Conservation (phyloP, 176 grass and related monocot species). For the Zoysia pacifica region DNA sequence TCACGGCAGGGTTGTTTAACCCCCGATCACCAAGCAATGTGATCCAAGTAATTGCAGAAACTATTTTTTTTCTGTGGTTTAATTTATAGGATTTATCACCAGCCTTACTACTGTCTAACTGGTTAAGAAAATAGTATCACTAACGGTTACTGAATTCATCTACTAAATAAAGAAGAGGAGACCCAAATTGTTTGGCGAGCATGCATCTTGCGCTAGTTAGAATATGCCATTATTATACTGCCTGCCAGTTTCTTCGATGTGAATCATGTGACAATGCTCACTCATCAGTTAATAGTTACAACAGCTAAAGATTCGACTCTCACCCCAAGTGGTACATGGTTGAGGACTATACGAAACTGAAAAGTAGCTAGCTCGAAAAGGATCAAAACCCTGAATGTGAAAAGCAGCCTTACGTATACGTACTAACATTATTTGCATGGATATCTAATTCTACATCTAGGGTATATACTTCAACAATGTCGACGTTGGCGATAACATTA, state of each 20-base stretch:
- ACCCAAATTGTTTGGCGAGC: slow-evolving; percentile 9
- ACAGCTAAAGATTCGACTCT: background rate
- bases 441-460: background rate
- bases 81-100: background rate
- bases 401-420: too few relatives aligned
- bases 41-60: background rate
- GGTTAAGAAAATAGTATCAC: background rate
- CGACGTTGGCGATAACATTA: background rate
- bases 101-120: background rate
- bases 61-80: background rate
- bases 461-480: background rate
- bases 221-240: slow-evolving; percentile 5
- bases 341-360: background rate
- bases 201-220: slow-evolving; percentile 13
- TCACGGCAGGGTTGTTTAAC: background rate
- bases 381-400: background rate
- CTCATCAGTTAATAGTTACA: slow-evolving; percentile 1
- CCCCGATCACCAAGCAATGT: too few relatives aligned
- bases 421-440: background rate
- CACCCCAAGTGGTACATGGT: background rate
- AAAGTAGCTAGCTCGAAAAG: background rate
- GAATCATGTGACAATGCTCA: slow-evolving; percentile 20
- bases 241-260: background rate
- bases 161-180: background rate
- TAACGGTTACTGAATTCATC: background rate